These are phyloP conservation scores for Fraxinus americana DNA, from an alignment of 257 asterid species.

Conservation along the genomic window DNA sequence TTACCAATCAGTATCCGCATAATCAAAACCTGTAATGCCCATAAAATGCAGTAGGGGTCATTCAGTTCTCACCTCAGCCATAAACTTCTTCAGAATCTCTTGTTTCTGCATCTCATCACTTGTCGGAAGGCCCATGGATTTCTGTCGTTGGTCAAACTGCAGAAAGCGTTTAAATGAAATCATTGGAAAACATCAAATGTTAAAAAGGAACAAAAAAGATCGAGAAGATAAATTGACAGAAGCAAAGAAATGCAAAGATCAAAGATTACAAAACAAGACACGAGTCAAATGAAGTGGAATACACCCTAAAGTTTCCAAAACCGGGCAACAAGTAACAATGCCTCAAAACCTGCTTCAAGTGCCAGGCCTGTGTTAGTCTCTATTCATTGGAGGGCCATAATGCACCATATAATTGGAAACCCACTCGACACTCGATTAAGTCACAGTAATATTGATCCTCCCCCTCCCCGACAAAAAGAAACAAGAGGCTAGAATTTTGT, in stretches of 20 bases:
- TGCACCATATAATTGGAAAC: neutral
- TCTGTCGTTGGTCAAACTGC: conserved; percentile 75
- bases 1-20: conserved; percentile 5
- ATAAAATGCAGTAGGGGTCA: neutral
- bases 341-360: neutral
- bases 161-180: conserved; percentile 15
- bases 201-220: neutral
- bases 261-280: neutral
- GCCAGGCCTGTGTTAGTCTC: neutral
- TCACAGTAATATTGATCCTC: too few relatives aligned
- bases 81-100: conserved; percentile 71
- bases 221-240: neutral
- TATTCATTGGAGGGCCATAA: neutral
- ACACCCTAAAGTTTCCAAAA: neutral
- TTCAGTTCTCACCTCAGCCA: conserved; percentile 61
- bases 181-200: neutral
- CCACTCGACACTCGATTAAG: neutral
- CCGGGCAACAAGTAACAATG: neutral
- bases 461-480: neutral
- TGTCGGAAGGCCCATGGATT: conserved; percentile 75
- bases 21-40: neutral
- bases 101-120: conserved; percentile 80
- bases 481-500: neutral
- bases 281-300: neutral
- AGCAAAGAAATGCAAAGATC: neutral